phyloP scores from a whole-genome alignment of 2,329 filamentous ascomycete species.

The Helotiales sp. region DNA sequence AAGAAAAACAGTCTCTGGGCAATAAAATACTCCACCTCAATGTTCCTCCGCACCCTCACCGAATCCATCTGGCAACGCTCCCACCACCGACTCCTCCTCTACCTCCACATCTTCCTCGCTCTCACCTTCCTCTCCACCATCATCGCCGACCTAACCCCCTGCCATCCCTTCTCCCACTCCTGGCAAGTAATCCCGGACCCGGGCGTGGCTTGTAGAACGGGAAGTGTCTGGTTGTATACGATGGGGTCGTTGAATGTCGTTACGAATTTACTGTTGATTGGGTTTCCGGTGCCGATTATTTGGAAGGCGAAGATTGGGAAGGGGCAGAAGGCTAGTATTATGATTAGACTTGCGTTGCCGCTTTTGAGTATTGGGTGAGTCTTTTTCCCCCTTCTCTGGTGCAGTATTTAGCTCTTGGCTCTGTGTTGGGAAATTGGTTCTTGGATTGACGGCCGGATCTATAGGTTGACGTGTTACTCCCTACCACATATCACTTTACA shows the following conservation, averaged over 20 bases:
- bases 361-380: slow-evolving; percentile 60
- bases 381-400: background rate
- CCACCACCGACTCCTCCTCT: slow-evolving; percentile 68
- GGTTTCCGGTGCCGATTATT: slow-evolving; percentile 87
- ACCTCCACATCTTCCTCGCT: slow-evolving; percentile 72
- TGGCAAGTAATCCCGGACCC: slow-evolving; percentile 84
- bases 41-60: slow-evolving; percentile 85
- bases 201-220: slow-evolving; percentile 79
- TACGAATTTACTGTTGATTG: slow-evolving; percentile 81
- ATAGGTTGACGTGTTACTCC: slow-evolving; percentile 71
- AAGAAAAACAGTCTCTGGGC: slow-evolving; percentile 75
- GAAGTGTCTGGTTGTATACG: slow-evolving; percentile 79
- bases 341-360: slow-evolving; percentile 81
- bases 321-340: slow-evolving; percentile 69
- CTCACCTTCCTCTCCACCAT: slow-evolving; percentile 77
- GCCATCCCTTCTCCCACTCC: slow-evolving; percentile 70
- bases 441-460: background rate
- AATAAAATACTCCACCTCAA: slow-evolving; percentile 83
- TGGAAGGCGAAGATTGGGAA: slow-evolving; percentile 71
- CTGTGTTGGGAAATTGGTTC: too few relatives aligned
- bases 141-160: slow-evolving; percentile 79
- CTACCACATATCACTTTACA: slow-evolving; percentile 70
- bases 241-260: slow-evolving; percentile 84
- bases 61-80: slow-evolving; percentile 75
- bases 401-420: too few relatives aligned